Conservation (phyloP, 169 alveolate genomes). For the Theileria orientalis region DNA sequence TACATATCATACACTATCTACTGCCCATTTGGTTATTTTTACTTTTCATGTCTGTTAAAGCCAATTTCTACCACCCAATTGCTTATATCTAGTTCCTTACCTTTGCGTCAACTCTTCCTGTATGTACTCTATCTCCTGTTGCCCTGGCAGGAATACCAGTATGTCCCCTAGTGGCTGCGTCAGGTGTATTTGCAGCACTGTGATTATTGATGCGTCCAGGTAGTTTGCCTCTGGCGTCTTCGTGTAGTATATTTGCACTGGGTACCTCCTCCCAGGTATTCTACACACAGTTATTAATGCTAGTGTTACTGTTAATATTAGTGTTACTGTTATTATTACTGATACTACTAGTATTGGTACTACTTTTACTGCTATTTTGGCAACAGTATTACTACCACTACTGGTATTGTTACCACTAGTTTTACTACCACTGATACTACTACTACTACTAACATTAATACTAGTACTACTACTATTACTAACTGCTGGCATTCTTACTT, state of each 20-base stretch:
- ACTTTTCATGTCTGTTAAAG: too few relatives aligned
- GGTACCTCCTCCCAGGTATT: conserved; percentile 99
- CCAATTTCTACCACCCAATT: too few relatives aligned
- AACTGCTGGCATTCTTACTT: conserved; percentile 90
- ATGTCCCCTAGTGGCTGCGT: conserved; percentile 90
- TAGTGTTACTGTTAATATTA: too few relatives aligned
- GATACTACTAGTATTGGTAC: too few relatives aligned
- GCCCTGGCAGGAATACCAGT: conserved; percentile 99
- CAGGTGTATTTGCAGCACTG: conserved; percentile 96
- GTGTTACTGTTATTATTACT: too few relatives aligned
- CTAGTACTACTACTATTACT: conserved; percentile 99
- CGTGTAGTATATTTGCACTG: conserved; percentile 92
- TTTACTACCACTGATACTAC: too few relatives aligned
- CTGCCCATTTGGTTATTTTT: too few relatives aligned
- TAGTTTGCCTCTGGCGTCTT: conserved; percentile 94
- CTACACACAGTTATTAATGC: too few relatives aligned
- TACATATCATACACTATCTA: neutral
- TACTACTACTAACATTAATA: too few relatives aligned
- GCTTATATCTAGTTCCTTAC: conserved; percentile 65
- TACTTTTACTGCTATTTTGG: too few relatives aligned
- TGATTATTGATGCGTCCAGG: conserved; percentile 98
- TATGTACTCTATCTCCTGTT: conserved; percentile 98
- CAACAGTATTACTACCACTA: too few relatives aligned
- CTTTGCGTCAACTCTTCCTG: conserved; percentile 91
- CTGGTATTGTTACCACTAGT: too few relatives aligned